Evolutionary conservation across 2,329 filamentous ascomycete genomes (phyloP).

Genomic region (Zymoseptoria passerinii): DNA sequence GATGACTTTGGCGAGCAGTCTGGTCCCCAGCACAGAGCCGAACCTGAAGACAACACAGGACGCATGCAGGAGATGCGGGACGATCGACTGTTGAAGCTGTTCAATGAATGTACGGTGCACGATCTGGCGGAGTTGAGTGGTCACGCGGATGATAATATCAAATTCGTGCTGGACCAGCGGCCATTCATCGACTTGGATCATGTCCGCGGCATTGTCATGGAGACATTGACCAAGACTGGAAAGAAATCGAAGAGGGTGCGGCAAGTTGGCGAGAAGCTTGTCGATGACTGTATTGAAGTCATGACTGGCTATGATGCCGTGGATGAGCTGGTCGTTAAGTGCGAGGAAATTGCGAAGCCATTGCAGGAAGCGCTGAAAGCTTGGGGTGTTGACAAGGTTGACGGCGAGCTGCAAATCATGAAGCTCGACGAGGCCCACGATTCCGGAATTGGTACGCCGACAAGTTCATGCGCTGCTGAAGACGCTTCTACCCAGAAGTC

Average conservation of each 20-base stretch:
- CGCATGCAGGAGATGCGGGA: slow-evolving; percentile 17
- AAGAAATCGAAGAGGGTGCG: slow-evolving; percentile 42
- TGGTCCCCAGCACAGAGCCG: slow-evolving; percentile 12
- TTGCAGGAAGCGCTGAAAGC: slow-evolving; percentile 56
- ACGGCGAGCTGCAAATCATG: slow-evolving; percentile 54
- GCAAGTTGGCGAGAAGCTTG: slow-evolving; percentile 57
- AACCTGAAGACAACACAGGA: slow-evolving; percentile 28
- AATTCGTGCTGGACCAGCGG: slow-evolving; percentile 61
- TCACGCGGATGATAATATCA: slow-evolving; percentile 60
- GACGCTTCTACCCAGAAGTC: slow-evolving; percentile 22
- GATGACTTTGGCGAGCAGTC: slow-evolving; percentile 10
- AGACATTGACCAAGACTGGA: slow-evolving; percentile 41
- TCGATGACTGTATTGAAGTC: slow-evolving; percentile 63
- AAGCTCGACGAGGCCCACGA: slow-evolving; percentile 50
- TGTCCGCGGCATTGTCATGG: slow-evolving; percentile 55
- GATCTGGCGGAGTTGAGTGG: slow-evolving; percentile 77
- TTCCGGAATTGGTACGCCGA: slow-evolving; percentile 59
- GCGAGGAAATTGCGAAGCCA: slow-evolving; percentile 63
- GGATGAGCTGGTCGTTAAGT: slow-evolving; percentile 69
- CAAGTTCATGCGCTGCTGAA: slow-evolving; percentile 27
- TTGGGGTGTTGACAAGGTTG: slow-evolving; percentile 55
- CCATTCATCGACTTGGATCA: slow-evolving; percentile 63
- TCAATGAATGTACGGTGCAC: slow-evolving; percentile 68
- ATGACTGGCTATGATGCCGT: slow-evolving; percentile 73
- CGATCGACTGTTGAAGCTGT: slow-evolving; percentile 59